Percentiles rank a stretch among this genome's conserved stretches.
phyloP scores from a whole-genome alignment of 2,329 filamentous ascomycete species.

The Aureobasidium sp. region DNA sequence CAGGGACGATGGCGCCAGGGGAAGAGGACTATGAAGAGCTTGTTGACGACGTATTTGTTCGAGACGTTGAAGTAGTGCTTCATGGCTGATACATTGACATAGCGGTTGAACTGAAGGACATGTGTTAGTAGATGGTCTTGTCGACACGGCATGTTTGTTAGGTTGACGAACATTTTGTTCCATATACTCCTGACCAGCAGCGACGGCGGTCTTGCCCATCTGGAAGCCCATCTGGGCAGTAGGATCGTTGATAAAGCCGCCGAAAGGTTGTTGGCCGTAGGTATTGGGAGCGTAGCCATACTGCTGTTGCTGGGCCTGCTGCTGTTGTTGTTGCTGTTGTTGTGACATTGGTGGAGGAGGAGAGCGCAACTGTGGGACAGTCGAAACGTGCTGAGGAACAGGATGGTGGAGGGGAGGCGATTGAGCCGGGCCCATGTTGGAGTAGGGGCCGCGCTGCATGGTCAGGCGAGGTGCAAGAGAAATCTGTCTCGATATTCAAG shows the following conservation, averaged over 20 bases:
- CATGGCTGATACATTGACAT: conserved; percentile 83
- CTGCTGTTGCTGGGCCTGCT: conserved; percentile 51
- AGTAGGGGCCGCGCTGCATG: conserved; percentile 84
- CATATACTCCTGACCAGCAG: conserved; percentile 86
- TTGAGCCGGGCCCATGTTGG: conserved; percentile 59
- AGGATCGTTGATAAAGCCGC: conserved; percentile 91
- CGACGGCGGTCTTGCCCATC: conserved; percentile 85
- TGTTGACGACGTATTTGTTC: conserved; percentile 92
- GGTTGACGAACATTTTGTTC: conserved; percentile 73
- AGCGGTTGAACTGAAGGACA: conserved; percentile 58
- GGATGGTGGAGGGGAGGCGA: conserved; percentile 95
- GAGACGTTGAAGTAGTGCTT: conserved; percentile 99
- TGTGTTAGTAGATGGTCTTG: background rate
- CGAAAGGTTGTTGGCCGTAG: conserved; percentile 57
- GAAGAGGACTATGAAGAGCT: conserved; percentile 88
- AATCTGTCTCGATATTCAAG: background rate
- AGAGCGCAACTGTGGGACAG: conserved; percentile 91
- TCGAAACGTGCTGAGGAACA: conserved; percentile 96
- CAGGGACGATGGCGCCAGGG: conserved; percentile 97
- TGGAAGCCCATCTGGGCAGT: conserved; percentile 92
- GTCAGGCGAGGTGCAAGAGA: conserved; percentile 24
- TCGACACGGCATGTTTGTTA: background rate
- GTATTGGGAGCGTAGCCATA: conserved; percentile 19
- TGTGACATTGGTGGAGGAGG: conserved; percentile 73
- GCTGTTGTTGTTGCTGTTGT: conserved; percentile 59